These are phyloP conservation scores for Sextonia rubra DNA, from an alignment of 164 flowering plant species.

Conservation along the genomic window DNA sequence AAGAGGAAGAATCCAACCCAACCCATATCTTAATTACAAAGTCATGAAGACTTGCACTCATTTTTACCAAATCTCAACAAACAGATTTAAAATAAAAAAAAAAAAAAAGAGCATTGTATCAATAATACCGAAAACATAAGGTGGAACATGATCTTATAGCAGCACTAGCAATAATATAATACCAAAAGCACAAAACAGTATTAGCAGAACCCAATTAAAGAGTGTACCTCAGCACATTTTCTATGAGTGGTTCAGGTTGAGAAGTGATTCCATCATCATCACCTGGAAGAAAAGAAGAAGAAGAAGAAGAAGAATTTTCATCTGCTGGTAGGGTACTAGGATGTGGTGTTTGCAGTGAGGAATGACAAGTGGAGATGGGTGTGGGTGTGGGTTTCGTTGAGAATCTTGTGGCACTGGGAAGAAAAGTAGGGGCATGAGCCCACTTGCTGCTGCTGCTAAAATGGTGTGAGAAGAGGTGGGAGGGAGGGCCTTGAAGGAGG, in stretches of 20 bases:
- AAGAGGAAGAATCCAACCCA: neutral
- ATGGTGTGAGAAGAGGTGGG: neutral
- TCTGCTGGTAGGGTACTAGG: slow-evolving; percentile 12
- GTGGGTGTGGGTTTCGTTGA: slow-evolving; percentile 10
- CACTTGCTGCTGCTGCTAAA: slow-evolving; percentile 7
- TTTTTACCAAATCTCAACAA: too few species aligned
- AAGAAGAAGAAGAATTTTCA: slow-evolving; percentile 23
- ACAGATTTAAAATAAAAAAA: too few species aligned
- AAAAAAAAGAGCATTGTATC: too few species aligned
- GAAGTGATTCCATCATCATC: slow-evolving; percentile 11
- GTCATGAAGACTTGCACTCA: too few species aligned
- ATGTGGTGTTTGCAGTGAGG: slow-evolving; percentile 15
- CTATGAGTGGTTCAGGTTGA: slow-evolving; percentile 13
- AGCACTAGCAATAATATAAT: too few species aligned
- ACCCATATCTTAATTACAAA: neutral
- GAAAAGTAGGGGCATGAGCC: slow-evolving; percentile 6
- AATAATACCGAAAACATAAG: too few species aligned
- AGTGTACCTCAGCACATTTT: slow-evolving; percentile 19
- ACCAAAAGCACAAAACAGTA: too few species aligned
- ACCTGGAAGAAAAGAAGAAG: slow-evolving; percentile 17
- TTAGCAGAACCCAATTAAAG: neutral
- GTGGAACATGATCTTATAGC: too few species aligned
- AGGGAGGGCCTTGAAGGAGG: slow-evolving; percentile 3
- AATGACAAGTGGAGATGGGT: slow-evolving; percentile 17
- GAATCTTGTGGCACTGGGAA: neutral